Evolutionary conservation across 2,329 filamentous ascomycete genomes (phyloP).

Genomic region (Sporothrix inflata): DNA sequence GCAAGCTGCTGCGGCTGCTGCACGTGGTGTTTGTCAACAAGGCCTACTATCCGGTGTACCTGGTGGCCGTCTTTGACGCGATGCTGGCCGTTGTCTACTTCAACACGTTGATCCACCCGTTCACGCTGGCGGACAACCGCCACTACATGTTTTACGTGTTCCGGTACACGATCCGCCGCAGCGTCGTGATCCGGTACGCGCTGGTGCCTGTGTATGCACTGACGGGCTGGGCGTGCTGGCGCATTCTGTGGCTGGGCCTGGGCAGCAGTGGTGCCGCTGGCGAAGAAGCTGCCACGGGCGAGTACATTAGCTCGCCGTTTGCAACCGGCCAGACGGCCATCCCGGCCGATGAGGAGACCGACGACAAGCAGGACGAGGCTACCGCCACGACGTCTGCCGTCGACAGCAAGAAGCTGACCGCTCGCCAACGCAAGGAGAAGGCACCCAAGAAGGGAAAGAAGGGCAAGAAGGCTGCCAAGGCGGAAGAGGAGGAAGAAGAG

Average conservation of each 20-base stretch:
- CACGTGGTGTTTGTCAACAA: slow-evolving; percentile 40
- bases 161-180: slow-evolving; percentile 73
- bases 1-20: slow-evolving; percentile 26
- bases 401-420: slow-evolving; percentile 6
- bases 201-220: slow-evolving; percentile 72
- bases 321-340: neutral
- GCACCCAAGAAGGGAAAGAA: slow-evolving; percentile 22
- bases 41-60: slow-evolving; percentile 44
- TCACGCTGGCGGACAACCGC: slow-evolving; percentile 92
- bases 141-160: slow-evolving; percentile 99
- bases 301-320: slow-evolving; percentile 32
- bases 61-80: slow-evolving; percentile 42
- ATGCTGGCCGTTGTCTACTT: slow-evolving; percentile 62
- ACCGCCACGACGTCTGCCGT: neutral
- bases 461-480: neutral
- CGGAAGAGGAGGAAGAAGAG: neutral
- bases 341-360: neutral
- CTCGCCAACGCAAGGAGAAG: slow-evolving; percentile 2
- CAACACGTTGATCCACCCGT: slow-evolving; percentile 95
- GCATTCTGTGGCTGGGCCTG: slow-evolving; percentile 56
- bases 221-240: slow-evolving; percentile 70
- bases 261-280: neutral
- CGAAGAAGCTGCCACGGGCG: neutral
- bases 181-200: slow-evolving; percentile 65
- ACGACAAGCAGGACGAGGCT: neutral